A percentile compares a stretch with the other conserved stretches of the same genome.
Conservation (phyloP, 2,329 filamentous ascomycete species). For the Bipolaris bicolor region DNA sequence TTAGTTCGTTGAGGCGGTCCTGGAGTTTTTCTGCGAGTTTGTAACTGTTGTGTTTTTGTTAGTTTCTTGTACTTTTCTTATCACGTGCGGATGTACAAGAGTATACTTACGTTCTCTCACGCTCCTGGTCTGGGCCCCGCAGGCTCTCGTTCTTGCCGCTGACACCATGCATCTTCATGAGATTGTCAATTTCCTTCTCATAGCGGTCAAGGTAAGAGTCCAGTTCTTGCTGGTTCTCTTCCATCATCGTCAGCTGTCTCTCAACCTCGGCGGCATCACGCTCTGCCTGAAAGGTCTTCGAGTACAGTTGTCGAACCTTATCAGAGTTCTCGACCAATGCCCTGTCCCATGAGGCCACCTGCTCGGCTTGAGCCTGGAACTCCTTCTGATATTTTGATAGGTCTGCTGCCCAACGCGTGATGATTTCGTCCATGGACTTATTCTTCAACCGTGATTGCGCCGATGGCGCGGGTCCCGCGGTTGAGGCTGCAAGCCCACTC, state of each 20-base stretch:
- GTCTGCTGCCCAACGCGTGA: constrained; percentile 95
- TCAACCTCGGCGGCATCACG: constrained; percentile 92
- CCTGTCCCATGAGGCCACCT: constrained; percentile 89
- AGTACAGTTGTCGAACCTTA: constrained; percentile 92
- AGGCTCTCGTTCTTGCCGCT: constrained; percentile 68
- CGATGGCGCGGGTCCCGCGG: constrained; percentile 78
- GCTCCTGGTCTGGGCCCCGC: constrained; percentile 90
- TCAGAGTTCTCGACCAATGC: constrained; percentile 91
- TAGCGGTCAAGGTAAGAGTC: constrained; percentile 88
- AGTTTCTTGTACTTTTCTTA: constrained; percentile 1
- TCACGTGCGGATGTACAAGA: too few species aligned
- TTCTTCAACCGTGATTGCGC: constrained; percentile 88
- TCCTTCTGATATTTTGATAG: constrained; percentile 96
- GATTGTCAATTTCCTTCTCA: constrained; percentile 86
- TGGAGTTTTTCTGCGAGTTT: constrained; percentile 93
- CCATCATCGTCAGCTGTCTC: constrained; percentile 84
- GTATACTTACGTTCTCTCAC: constrained; percentile 78
- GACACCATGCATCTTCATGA: constrained; percentile 86
- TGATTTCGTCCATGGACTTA: constrained; percentile 99
- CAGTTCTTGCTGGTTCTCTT: constrained; percentile 91
- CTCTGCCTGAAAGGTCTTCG: constrained; percentile 91
- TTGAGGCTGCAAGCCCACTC: constrained; percentile 70
- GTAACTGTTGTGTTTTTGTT: constrained; percentile 57
- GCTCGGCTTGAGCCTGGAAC: constrained; percentile 87
- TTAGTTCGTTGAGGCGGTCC: constrained; percentile 90